phyloP scores from a whole-genome alignment of 2,329 filamentous ascomycete species.

The Pseudocercospora ulei region DNA sequence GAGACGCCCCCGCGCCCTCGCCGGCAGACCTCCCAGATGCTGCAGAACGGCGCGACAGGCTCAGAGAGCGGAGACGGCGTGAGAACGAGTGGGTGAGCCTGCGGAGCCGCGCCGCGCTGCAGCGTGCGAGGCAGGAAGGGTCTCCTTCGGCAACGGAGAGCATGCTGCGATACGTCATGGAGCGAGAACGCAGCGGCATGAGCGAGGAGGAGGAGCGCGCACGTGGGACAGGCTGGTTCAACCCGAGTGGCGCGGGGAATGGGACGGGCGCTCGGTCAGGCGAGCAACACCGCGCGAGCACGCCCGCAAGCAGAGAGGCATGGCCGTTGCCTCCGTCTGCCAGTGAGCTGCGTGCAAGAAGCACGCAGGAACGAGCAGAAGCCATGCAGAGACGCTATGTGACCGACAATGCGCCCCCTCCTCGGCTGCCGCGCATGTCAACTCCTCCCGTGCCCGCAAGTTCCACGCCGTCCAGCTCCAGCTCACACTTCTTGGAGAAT shows the following conservation, averaged over 20 bases:
- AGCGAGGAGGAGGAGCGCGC: constrained; percentile 32
- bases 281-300: constrained; percentile 18
- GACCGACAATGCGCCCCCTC: constrained; percentile 30
- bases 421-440: constrained; percentile 28
- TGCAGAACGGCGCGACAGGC: constrained; percentile 24
- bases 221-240: constrained; percentile 32
- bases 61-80: constrained; percentile 28
- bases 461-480: constrained; percentile 19
- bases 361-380: constrained; percentile 29
- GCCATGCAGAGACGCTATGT: constrained; percentile 32
- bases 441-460: constrained; percentile 24
- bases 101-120: constrained; percentile 30
- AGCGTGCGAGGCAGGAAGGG: constrained; percentile 29
- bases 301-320: constrained; percentile 17
- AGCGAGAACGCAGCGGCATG: constrained; percentile 33
- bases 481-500: constrained; percentile 44
- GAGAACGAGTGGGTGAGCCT: constrained; percentile 30
- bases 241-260: constrained; percentile 11
- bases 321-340: constrained; percentile 26
- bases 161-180: constrained; percentile 37
- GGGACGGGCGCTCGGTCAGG: constrained; percentile 11
- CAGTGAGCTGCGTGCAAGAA: constrained; percentile 20
- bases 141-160: constrained; percentile 32
- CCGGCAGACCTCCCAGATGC: constrained; percentile 24
- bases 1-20: constrained; percentile 25